phyloP scores from a whole-genome alignment of 805 yeast species.

The Lipomyces spencermartinsiae region DNA sequence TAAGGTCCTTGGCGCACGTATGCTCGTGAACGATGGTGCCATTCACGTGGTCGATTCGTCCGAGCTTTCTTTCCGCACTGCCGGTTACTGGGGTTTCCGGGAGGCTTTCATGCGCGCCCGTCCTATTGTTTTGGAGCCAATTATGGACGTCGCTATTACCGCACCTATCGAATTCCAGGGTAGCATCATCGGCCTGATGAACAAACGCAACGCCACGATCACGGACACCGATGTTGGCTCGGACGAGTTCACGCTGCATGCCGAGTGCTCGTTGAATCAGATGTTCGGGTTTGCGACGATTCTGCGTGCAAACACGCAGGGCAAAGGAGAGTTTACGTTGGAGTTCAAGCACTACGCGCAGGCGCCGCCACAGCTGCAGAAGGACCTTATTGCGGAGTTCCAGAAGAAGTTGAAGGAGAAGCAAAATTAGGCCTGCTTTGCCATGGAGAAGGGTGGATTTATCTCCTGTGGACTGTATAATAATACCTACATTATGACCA shows the following conservation, averaged over 20 bases:
- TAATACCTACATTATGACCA: background rate
- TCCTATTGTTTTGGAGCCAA: slow-evolving; percentile 93
- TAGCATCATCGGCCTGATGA: slow-evolving; percentile 84
- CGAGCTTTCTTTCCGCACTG: slow-evolving; percentile 92
- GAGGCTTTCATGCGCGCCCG: slow-evolving; percentile 84
- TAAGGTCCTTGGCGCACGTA: slow-evolving; percentile 86
- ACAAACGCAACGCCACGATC: slow-evolving; percentile 90
- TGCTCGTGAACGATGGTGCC: slow-evolving; percentile 96
- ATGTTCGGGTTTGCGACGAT: slow-evolving; percentile 97
- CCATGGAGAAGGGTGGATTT: background rate
- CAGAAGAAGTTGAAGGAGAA: slow-evolving; percentile 58
- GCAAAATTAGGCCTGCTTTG: slow-evolving; percentile 4
- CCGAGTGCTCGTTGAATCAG: slow-evolving; percentile 95
- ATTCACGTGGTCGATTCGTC: slow-evolving; percentile 97
- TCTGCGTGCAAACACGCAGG: slow-evolving; percentile 95
- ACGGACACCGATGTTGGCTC: slow-evolving; percentile 91
- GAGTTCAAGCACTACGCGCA: slow-evolving; percentile 94
- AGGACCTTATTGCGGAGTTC: slow-evolving; percentile 83
- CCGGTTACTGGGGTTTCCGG: slow-evolving; percentile 88
- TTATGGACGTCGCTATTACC: slow-evolving; percentile 89
- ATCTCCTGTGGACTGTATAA: background rate
- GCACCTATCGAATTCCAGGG: slow-evolving; percentile 98
- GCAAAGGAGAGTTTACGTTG: slow-evolving; percentile 96
- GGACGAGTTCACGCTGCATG: slow-evolving; percentile 90
- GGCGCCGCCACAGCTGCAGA: slow-evolving; percentile 88